A percentile compares a stretch with the other conserved stretches of the same genome.
These are phyloP conservation scores for Fusarium torreyae DNA, from an alignment of 2,329 filamentous ascomycete genomes.

Conservation along the genomic window DNA sequence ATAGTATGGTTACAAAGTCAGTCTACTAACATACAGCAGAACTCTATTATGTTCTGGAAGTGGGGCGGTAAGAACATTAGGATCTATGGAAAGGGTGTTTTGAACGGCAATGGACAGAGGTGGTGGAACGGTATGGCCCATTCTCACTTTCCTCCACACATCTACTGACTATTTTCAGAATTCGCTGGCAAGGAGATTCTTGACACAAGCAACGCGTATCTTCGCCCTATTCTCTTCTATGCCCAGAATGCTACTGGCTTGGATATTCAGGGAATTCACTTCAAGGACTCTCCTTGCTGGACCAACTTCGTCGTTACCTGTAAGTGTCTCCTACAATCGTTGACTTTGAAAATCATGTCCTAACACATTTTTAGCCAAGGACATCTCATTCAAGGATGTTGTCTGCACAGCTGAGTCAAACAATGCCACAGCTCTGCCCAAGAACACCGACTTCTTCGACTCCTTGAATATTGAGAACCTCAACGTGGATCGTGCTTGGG, in stretches of 20 bases:
- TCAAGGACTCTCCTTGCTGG: constrained; percentile 49
- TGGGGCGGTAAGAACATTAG: constrained; percentile 45
- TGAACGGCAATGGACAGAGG: constrained; percentile 46
- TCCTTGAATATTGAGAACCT: constrained; percentile 43
- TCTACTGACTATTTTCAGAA: constrained; percentile 9
- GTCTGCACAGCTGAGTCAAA: constrained; percentile 46
- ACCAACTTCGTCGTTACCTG: constrained; percentile 48
- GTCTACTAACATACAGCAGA: constrained; percentile 14
- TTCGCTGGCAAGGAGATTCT: constrained; percentile 46
- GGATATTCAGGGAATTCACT: constrained; percentile 45
- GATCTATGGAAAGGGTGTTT: constrained; percentile 44
- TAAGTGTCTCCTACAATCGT: not conserved
- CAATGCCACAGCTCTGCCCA: constrained; percentile 43
- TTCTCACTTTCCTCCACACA: rapidly evolving
- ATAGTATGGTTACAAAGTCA: rapidly evolving
- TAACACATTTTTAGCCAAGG: constrained; percentile 28
- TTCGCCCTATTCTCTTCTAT: constrained; percentile 47
- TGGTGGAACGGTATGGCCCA: constrained; percentile 44
- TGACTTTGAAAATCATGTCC: not conserved
- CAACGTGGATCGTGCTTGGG: constrained; percentile 44
- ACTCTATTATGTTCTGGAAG: constrained; percentile 48
- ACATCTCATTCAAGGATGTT: constrained; percentile 45
- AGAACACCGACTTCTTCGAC: constrained; percentile 49
- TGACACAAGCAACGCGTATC: constrained; percentile 39
- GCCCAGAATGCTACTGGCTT: constrained; percentile 46